phyloP scores from a whole-genome alignment of 345 rosid genomes.

The Populus simonii region DNA sequence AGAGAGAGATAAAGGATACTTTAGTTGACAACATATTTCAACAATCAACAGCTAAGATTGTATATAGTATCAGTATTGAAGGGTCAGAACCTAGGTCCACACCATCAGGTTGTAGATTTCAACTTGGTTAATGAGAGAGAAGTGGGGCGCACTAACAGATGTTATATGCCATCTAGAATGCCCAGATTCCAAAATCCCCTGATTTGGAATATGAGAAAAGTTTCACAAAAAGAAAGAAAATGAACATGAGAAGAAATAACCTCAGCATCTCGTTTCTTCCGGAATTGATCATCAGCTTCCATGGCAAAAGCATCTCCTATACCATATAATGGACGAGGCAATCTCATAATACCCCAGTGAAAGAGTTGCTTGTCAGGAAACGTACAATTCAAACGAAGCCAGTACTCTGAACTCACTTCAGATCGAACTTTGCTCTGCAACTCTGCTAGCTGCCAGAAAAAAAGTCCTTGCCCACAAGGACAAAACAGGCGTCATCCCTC shows the following conservation, averaged over 20 bases:
- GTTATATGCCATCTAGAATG: constrained; percentile 12
- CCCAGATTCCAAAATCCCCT: constrained; percentile 7
- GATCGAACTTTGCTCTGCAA: constrained; percentile 76
- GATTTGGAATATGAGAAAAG: not conserved
- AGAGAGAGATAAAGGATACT: not conserved
- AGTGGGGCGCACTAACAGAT: not conserved
- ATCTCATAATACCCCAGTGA: constrained; percentile 97
- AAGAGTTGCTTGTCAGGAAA: constrained; percentile 65
- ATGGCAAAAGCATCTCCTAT: constrained; percentile 83
- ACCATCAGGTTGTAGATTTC: not conserved
- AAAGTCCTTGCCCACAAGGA: constrained; percentile 34
- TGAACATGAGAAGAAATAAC: constrained; percentile 30
- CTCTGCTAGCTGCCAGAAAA: constrained; percentile 66
- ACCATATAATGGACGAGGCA: constrained; percentile 74
- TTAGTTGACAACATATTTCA: not conserved
- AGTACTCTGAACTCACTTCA: constrained; percentile 79
- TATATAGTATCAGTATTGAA: not conserved
- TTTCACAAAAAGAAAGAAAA: not conserved
- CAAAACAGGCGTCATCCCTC: constrained; percentile 28
- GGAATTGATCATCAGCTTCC: constrained; percentile 85
- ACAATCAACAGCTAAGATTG: not conserved
- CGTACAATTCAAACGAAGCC: constrained; percentile 73
- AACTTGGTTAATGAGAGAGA: not conserved
- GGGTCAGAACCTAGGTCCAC: not conserved
- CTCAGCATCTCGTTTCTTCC: constrained; percentile 97